phyloP scores from a whole-genome alignment of 1,284 basidiomycete species.

The Cryptococcus sp. region DNA sequence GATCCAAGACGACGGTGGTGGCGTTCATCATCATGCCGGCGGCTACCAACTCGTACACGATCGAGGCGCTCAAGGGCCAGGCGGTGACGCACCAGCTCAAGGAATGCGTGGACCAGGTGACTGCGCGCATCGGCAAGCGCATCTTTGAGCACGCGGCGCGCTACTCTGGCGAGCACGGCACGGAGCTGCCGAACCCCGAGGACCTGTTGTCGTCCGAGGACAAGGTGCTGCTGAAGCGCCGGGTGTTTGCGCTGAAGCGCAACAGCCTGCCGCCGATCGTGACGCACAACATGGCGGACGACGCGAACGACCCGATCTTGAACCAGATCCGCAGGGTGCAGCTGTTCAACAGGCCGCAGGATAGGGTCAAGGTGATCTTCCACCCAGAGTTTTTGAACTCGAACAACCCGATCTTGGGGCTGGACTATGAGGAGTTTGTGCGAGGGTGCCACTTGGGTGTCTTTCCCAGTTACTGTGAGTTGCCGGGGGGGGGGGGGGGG shows the following conservation, averaged over 20 bases:
- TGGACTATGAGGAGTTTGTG: constrained; percentile 99
- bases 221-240: constrained; percentile 90
- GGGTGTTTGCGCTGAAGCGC: constrained; percentile 93
- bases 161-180: constrained; percentile 77
- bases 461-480: constrained; percentile 83
- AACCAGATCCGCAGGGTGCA: constrained; percentile 91
- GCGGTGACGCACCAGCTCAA: constrained; percentile 94
- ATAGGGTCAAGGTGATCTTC: constrained; percentile 95
- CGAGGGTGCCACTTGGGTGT: constrained; percentile 96
- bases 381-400: constrained; percentile 98
- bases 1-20: constrained; percentile 78
- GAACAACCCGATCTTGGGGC: constrained; percentile 92
- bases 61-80: constrained; percentile 96
- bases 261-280: constrained; percentile 88
- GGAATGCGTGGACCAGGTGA: constrained; percentile 92
- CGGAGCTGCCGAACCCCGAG: constrained; percentile 65
- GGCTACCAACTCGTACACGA: constrained; percentile 89
- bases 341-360: constrained; percentile 77
- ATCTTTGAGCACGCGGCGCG: constrained; percentile 91
- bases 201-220: constrained; percentile 85
- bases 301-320: constrained; percentile 84
- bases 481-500: too few relatives aligned
- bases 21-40: constrained; percentile 99
- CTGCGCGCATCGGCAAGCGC: constrained; percentile 83
- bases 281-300: constrained; percentile 98